These are phyloP conservation scores for Ettlia oleoabundans DNA, from an alignment of 139 green algal species.

Conservation along the genomic window DNA sequence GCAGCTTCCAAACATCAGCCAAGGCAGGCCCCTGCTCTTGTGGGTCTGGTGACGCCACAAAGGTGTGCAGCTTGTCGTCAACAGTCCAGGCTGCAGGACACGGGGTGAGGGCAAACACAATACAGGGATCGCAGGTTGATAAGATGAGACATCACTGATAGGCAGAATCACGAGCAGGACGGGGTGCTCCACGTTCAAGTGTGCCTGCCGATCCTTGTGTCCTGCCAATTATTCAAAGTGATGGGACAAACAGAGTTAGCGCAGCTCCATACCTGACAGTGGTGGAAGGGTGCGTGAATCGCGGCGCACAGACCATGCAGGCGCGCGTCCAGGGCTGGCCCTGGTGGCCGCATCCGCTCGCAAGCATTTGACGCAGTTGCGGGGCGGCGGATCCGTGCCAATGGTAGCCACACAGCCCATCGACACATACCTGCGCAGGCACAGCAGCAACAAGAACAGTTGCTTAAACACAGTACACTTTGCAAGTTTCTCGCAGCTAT, in stretches of 20 bases:
- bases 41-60: neutral
- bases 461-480: no score
- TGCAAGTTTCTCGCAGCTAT: no score
- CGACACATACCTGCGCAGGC: conserved; percentile 69
- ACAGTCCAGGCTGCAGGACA: conserved; percentile 53
- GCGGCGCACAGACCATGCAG: conserved; percentile 15
- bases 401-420: conserved; percentile 73
- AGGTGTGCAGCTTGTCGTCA: conserved; percentile 69
- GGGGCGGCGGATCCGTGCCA: conserved; percentile 34
- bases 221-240: no score
- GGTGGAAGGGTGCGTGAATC: neutral
- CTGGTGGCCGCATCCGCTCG: conserved; percentile 7
- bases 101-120: neutral
- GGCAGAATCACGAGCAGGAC: neutral
- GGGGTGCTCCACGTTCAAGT: no score
- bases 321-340: neutral
- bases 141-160: neutral
- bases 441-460: neutral
- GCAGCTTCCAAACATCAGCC: conserved; percentile 9
- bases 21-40: neutral
- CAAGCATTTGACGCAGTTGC: conserved; percentile 39
- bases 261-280: neutral
- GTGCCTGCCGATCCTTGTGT: no score
- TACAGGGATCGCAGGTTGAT: neutral
- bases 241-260: no score